Evolutionary conservation across 2,329 filamentous ascomycete species (phyloP).

Genomic region (Trichoderma citrinoviride): DNA sequence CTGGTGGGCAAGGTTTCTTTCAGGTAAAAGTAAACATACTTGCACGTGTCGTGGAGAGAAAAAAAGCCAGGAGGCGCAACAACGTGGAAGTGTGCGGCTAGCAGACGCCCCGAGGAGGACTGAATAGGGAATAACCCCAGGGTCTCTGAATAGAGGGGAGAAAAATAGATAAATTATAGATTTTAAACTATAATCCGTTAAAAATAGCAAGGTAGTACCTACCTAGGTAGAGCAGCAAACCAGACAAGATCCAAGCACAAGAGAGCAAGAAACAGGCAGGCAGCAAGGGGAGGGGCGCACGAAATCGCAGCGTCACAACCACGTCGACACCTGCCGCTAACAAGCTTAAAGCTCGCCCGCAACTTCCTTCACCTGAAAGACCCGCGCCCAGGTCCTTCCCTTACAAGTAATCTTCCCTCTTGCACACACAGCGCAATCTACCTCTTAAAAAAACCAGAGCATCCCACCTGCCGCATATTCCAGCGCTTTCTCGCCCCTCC

Average conservation of each 20-base stretch:
- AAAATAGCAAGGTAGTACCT: neutral
- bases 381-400: constrained; percentile 11
- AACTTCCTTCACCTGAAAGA: constrained; percentile 15
- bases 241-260: neutral
- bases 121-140: too few relatives aligned
- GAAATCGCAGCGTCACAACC: constrained; percentile 19
- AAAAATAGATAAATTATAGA: neutral
- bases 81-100: too few relatives aligned
- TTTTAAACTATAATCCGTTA: neutral
- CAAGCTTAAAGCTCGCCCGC: constrained; percentile 13
- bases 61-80: too few relatives aligned
- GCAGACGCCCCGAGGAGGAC: too few relatives aligned
- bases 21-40: too few relatives aligned
- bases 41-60: neutral
- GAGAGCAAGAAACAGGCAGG: neutral
- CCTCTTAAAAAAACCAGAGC: neutral
- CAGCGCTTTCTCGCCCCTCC: constrained; percentile 3
- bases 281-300: constrained; percentile 15
- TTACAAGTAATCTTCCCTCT: constrained; percentile 8
- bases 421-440: neutral
- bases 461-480: constrained; percentile 13
- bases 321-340: constrained; percentile 22
- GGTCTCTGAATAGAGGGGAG: too few relatives aligned
- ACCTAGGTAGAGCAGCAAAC: neutral
- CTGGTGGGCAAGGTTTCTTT: neutral